Base-by-base conservation (phyloP, 768 basidiomycete species). In the Pleurotus eryngii region DNA sequence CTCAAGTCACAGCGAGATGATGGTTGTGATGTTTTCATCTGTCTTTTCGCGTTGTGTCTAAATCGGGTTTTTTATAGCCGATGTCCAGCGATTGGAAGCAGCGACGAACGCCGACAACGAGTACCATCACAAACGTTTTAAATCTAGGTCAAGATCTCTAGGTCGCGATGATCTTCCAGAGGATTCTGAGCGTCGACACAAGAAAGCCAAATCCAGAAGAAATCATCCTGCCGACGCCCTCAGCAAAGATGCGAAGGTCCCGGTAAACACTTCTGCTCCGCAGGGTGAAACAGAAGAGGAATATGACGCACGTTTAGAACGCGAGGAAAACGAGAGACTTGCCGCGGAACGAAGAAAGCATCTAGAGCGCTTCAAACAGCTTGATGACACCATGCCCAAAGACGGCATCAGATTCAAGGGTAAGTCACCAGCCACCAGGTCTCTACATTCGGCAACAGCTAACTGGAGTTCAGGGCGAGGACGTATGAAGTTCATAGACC, bases 391-490 rank as follows among this genome's bases (percentile, higher is more conserved):
- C 40, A 68, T 69, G 35, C 67, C 63, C 22, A 72, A 73, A 39
- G 76, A 72, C 55, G 82, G 84, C 7, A 76, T 89, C 26, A 76
- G 85, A 55, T 85, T 87, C 67, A 90, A 90, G 73, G 87, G 87
- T 79, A 51, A 12, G 69, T 60, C 27, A 54, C 24, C 24, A 18
- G 24, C 39, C 17, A 17, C 30, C 3, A 55, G 22, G 18, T 57
- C 45, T 27, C 26, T 47, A 12, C 8, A 6, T 27, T 57, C 18
- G 48, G 59, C 15, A 42, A 35, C 24, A 49, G 38, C 24, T 58
- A n/a, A 50, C 18, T n/a, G 4, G 9, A 22, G 20, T 49, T 15
- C 43, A 85, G 83, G 85, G 17, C 81, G 86, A 18, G 85, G 86
- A 46, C 72, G 84, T 59, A 87, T 87, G 86, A 85, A 85, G 61